A percentile compares a stretch with the other conserved stretches of the same genome.
These are phyloP conservation scores for Begonia peltatifolia DNA, from an alignment of 306 rosid species.

Conservation along the genomic window DNA sequence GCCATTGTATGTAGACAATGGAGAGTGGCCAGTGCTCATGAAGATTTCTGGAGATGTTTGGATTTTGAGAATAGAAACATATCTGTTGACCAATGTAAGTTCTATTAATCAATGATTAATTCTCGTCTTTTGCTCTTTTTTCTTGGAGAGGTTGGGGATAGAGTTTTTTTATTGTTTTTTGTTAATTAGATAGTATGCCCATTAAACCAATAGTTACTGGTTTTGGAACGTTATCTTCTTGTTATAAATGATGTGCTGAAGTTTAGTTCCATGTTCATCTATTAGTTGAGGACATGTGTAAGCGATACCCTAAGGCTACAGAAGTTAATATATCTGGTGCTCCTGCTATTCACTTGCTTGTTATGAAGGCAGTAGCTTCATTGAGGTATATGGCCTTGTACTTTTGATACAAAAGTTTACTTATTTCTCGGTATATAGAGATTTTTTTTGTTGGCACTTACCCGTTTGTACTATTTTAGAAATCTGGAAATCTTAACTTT, in stretches of 20 bases:
- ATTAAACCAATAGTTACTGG: no score
- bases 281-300: conserved; percentile 90
- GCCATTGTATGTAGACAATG: conserved; percentile 92
- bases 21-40: conserved; percentile 92
- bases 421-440: not conserved
- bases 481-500: conserved; percentile 68
- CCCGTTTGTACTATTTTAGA: conserved; percentile 27
- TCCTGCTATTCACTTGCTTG: conserved; percentile 46
- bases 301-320: conserved; percentile 92
- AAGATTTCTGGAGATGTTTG: conserved; percentile 89
- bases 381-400: conserved; percentile 34
- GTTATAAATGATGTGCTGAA: not conserved
- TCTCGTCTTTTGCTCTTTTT: not conserved
- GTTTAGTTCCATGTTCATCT: conserved; percentile 6
- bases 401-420: not conserved
- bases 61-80: conserved; percentile 82
- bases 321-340: conserved; percentile 66
- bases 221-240: no score
- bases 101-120: conserved; percentile 1
- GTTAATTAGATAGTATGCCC: no score
- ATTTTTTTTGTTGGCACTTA: conserved; percentile 15
- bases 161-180: no score
- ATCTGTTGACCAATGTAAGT: conserved; percentile 84
- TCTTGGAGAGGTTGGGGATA: conserved; percentile 1
- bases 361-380: conserved; percentile 62